Evolutionary conservation across 148 eudicot genomes (phyloP).

Genomic region (Camellia granthamiana): DNA sequence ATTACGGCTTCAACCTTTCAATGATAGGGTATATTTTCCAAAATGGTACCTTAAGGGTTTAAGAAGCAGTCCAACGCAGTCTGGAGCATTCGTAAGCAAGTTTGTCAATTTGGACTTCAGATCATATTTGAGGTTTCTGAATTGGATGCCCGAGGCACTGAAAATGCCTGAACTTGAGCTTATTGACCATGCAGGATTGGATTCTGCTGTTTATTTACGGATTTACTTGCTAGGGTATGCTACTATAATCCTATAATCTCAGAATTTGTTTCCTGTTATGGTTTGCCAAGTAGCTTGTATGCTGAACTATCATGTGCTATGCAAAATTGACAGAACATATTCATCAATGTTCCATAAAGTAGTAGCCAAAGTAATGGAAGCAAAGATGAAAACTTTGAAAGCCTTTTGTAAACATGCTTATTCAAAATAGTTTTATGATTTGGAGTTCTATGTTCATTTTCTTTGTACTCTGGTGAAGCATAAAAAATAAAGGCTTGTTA

Average conservation of each 20-base stretch:
- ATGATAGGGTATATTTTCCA: slow-evolving; percentile 95
- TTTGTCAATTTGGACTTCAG: slow-evolving; percentile 81
- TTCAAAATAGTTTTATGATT: neutral
- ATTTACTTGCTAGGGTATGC: slow-evolving; percentile 90
- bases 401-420: neutral
- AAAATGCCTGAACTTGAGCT: slow-evolving; percentile 96
- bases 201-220: slow-evolving; percentile 90
- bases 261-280: neutral
- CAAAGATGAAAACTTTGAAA: neutral
- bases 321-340: neutral
- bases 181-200: slow-evolving; percentile 93
- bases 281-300: slow-evolving; percentile 1
- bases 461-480: slow-evolving; percentile 3
- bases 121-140: slow-evolving; percentile 74
- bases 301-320: neutral
- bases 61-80: slow-evolving; percentile 63
- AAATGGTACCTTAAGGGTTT: slow-evolving; percentile 98
- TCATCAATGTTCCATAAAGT: neutral
- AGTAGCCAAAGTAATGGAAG: neutral
- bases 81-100: slow-evolving; percentile 63
- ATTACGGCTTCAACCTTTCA: slow-evolving; percentile 89
- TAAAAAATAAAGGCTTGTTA: neutral
- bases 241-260: neutral
- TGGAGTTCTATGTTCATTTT: neutral
- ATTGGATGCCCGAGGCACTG: slow-evolving; percentile 96